Evolutionary conservation across 371 early-diverging fungal genomes (phyloP).

Genomic region (Thermomucor indicae-seudaticae): DNA sequence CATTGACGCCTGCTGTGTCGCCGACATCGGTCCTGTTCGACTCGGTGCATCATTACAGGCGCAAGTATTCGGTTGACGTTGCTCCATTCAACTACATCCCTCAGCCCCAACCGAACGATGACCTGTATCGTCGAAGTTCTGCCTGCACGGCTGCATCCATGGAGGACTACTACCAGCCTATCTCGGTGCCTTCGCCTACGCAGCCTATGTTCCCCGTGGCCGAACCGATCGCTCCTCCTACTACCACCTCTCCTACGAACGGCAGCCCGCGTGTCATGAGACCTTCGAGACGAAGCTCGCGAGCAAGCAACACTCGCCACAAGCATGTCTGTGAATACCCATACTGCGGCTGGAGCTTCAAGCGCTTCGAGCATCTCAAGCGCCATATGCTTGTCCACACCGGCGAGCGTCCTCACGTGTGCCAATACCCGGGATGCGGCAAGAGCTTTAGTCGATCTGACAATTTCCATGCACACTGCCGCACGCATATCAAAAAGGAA

Average conservation of each 20-base stretch:
- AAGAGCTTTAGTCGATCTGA: constrained; percentile 67
- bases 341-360: constrained; percentile 51
- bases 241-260: neutral
- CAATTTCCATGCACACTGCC: constrained; percentile 49
- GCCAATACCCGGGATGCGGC: constrained; percentile 51
- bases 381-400: constrained; percentile 66
- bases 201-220: neutral
- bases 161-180: constrained; percentile 8
- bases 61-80: constrained; percentile 19
- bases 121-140: constrained; percentile 8
- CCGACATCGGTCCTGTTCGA: constrained; percentile 19
- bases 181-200: neutral
- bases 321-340: constrained; percentile 43
- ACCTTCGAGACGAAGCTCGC: neutral
- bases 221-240: neutral
- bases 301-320: constrained; percentile 1
- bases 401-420: constrained; percentile 55
- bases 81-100: constrained; percentile 15
- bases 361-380: constrained; percentile 76
- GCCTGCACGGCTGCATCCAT: constrained; percentile 8
- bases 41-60: constrained; percentile 13
- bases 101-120: constrained; percentile 2
- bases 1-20: constrained; percentile 25
- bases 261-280: neutral
- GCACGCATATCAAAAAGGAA: constrained; percentile 29